Conservation (phyloP, 257 asterid species). For the Primulina huaijiensis region DNA sequence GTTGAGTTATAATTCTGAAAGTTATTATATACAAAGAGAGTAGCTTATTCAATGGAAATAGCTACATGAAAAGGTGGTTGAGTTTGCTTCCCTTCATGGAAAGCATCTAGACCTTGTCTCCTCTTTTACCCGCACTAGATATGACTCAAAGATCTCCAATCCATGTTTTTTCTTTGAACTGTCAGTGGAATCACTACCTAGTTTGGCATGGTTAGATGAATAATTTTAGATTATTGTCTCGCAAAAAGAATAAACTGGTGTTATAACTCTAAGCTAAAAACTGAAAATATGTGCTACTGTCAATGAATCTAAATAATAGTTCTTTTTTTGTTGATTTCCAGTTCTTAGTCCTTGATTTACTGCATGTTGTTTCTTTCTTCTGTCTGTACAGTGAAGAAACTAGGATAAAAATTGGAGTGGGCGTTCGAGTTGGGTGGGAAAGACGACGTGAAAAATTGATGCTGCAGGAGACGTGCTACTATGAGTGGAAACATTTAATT, state of each 20-base stretch:
- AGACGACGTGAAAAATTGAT: constrained; percentile 61
- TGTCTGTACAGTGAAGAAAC: constrained; percentile 62
- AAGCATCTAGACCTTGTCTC: neutral
- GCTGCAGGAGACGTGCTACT: constrained; percentile 78
- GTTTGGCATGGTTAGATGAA: too few relatives aligned
- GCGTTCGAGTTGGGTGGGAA: constrained; percentile 91
- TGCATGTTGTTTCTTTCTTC: constrained; percentile 7
- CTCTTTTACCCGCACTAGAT: too few relatives aligned
- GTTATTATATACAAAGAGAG: constrained; percentile 11
- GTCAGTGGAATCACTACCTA: too few relatives aligned
- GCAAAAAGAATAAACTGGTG: too few relatives aligned
- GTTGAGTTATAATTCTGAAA: constrained; percentile 10
- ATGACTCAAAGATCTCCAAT: too few relatives aligned
- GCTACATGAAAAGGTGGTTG: neutral
- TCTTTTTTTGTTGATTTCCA: neutral
- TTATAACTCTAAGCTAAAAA: neutral
- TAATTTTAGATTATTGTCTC: too few relatives aligned
- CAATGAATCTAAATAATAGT: neutral
- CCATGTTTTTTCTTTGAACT: too few relatives aligned
- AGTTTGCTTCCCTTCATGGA: too few relatives aligned
- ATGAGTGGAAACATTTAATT: constrained; percentile 79
- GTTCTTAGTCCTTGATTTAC: neutral
- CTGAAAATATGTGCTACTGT: neutral
- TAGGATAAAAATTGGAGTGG: constrained; percentile 66
- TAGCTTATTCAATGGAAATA: neutral